Base-by-base conservation (phyloP, 139 green algal species). In the Ettlia oleoabundans region DNA sequence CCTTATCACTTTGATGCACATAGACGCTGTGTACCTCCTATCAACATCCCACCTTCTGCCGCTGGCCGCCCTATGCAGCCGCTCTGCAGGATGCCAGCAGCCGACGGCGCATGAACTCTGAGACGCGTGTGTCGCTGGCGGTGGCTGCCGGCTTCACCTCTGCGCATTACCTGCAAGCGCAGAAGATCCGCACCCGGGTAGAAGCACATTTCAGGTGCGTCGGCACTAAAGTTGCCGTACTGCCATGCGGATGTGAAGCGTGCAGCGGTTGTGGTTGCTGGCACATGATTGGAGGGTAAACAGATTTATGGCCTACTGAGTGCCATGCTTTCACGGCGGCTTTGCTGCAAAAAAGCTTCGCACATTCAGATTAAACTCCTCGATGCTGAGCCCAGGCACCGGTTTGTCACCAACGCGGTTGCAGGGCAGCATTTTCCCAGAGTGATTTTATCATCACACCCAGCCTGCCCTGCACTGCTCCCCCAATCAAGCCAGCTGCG, bases 371-470 rank as follows among this genome's bases (percentile, higher is more conserved):
- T 15, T 58, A 24, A 58, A 28, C 55, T n/a, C 55, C 55, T 32
- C 55, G 47, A n/a, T n/a, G n/a, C n/a, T n/a, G n/a, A n/a, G n/a
- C n/a, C n/a, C n/a, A n/a, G n/a, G n/a, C n/a, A n/a, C 47, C 47
- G 13, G 47, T 58, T 15, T 15, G 32, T 10, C 26, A 2, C 15
- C 41, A 38, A 26, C 41, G 26, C 41, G 9, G 38, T 4, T 61
- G 69, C 71, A 78, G 71, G 69, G 83, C 21, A 64, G 77, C 43
- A 1, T 82, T 74, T n/a, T n/a, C 28, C 13, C 26, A 2, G 19
- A 62, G 92, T 8, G 87, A 97, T 58, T 76, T 93, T 7, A 83
- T 96, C 35, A 64, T 85, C 3, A 93, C 89, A 0, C 94, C 94
- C 66, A 91, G 89, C 30, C 88, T 84, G 4, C 86, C 90, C 30